A percentile compares a stretch with the other conserved stretches of the same genome.
These are phyloP conservation scores for Candida nemodendra DNA, from an alignment of 805 yeast species.

Conservation along the genomic window DNA sequence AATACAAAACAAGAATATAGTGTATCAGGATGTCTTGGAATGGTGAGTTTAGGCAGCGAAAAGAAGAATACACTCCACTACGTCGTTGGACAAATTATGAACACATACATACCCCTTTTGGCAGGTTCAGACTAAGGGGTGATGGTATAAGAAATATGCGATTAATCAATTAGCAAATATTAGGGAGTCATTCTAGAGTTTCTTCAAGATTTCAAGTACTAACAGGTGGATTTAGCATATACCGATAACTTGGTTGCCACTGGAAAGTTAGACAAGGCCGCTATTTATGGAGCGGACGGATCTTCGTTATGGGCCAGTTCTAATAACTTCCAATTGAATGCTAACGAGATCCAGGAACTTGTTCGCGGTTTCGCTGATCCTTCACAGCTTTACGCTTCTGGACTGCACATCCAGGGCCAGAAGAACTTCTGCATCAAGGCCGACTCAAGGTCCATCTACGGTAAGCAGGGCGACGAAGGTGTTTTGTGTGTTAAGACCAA, in stretches of 20 bases:
- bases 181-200: too few relatives aligned
- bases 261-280: constrained; percentile 88
- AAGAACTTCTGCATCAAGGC: constrained; percentile 88
- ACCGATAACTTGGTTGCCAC: constrained; percentile 90
- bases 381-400: constrained; percentile 73
- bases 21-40: constrained; percentile 33
- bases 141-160: neutral
- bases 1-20: neutral
- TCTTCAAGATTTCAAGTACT: too few relatives aligned
- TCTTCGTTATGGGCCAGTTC: constrained; percentile 93
- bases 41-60: constrained; percentile 28
- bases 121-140: too few relatives aligned
- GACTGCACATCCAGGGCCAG: constrained; percentile 79
- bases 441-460: constrained; percentile 91
- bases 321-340: constrained; percentile 59
- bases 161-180: too few relatives aligned
- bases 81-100: too few relatives aligned
- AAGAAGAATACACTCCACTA: too few relatives aligned
- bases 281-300: constrained; percentile 91
- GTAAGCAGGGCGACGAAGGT: constrained; percentile 87
- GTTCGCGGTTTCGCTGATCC: constrained; percentile 83
- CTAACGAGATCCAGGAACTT: constrained; percentile 68
- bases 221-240: constrained; percentile 68
- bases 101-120: too few relatives aligned
- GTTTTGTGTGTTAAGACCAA: constrained; percentile 87